A percentile compares a stretch with the other conserved stretches of the same genome.
phyloP scores from a whole-genome alignment of 2,329 filamentous ascomycete species.

The Microsporum audouinii region DNA sequence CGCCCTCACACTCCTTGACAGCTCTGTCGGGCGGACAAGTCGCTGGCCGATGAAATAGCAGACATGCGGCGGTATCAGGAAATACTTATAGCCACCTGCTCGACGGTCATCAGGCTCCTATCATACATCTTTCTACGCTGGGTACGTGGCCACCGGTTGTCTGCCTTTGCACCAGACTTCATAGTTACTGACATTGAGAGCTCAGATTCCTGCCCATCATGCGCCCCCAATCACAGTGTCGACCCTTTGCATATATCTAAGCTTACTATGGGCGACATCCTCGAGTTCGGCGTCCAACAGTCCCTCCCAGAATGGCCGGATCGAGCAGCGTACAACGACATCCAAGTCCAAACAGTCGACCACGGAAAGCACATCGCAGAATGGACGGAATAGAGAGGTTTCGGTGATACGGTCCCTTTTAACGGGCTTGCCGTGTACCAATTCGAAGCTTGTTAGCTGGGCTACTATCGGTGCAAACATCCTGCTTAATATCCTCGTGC shows the following conservation, averaged over 20 bases:
- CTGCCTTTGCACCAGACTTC: background rate
- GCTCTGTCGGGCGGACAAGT: background rate
- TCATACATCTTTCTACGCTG: conserved; percentile 36
- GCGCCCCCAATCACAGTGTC: conserved; percentile 31
- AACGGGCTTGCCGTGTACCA: conserved; percentile 62
- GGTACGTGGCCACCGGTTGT: conserved; percentile 20
- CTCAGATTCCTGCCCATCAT: conserved; percentile 30
- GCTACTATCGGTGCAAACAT: conserved; percentile 63
- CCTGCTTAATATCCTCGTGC: conserved; percentile 54
- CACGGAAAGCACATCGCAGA: background rate
- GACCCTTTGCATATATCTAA: conserved; percentile 36
- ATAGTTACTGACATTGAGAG: background rate
- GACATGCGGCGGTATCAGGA: conserved; percentile 26
- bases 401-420: conserved; percentile 45
- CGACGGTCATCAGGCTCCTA: conserved; percentile 25
- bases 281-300: background rate
- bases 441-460: conserved; percentile 54
- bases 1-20: background rate
- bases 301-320: background rate
- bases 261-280: conserved; percentile 23
- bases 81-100: conserved; percentile 27
- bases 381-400: background rate
- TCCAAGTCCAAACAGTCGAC: background rate
- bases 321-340: background rate
- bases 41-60: conserved; percentile 3